Conservation (phyloP, 1,284 basidiomycete genomes). For the Melanopsichium pennsylvanicum region DNA sequence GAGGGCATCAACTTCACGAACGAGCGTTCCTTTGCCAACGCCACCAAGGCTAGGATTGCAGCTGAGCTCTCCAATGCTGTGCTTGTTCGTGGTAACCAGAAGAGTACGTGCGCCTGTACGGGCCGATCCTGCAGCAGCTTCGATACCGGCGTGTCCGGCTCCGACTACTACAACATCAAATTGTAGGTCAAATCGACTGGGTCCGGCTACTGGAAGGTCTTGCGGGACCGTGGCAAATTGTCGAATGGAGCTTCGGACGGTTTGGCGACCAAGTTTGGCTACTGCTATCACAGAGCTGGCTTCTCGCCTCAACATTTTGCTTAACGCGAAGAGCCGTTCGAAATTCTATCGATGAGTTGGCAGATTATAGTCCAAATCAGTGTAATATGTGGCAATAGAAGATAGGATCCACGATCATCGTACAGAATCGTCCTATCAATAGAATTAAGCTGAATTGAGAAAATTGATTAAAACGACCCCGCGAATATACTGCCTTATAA, state of each 20-base stretch:
- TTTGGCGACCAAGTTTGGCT: neutral
- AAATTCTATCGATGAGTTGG: too few relatives aligned
- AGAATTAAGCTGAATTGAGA: too few relatives aligned
- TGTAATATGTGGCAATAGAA: too few relatives aligned
- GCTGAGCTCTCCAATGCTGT: constrained; percentile 84
- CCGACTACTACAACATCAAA: constrained; percentile 81
- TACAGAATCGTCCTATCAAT: too few relatives aligned
- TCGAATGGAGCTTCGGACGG: neutral
- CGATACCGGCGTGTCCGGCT: constrained; percentile 90
- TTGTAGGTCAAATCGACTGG: constrained; percentile 21
- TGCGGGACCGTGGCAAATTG: constrained; percentile 12
- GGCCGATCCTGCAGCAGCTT: constrained; percentile 85
- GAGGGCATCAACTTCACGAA: constrained; percentile 85
- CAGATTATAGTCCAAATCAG: too few relatives aligned
- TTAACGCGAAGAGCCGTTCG: too few relatives aligned
- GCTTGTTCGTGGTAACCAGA: constrained; percentile 79
- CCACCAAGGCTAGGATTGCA: constrained; percentile 76
- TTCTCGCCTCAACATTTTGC: constrained; percentile 1
- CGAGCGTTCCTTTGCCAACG: constrained; percentile 86
- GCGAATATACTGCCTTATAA: too few relatives aligned
- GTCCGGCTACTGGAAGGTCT: constrained; percentile 4
- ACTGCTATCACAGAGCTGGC: neutral
- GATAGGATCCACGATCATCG: too few relatives aligned
- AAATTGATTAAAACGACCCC: too few relatives aligned
- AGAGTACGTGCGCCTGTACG: constrained; percentile 80